A percentile compares a stretch with the other conserved stretches of the same genome.
Conservation (phyloP, 2,329 filamentous ascomycete species). For the Sporothrix pallida region DNA sequence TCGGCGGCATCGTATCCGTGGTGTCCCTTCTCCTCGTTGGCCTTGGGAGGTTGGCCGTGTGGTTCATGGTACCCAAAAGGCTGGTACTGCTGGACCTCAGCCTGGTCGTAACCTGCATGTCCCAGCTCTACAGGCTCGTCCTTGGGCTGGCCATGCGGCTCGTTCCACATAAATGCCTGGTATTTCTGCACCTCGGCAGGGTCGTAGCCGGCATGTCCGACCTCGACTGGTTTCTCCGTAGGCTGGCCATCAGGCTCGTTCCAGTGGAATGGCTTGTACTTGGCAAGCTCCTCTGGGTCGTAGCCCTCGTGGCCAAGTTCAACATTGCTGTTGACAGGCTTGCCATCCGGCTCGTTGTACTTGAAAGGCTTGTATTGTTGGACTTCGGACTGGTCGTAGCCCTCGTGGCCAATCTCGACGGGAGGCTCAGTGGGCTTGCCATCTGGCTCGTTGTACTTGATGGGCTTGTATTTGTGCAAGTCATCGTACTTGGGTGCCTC, state of each 20-base stretch:
- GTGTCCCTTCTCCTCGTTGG: constrained; percentile 16
- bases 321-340: constrained; percentile 23
- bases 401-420: constrained; percentile 40
- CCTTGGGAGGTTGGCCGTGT: constrained; percentile 37
- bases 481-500: constrained; percentile 32
- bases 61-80: constrained; percentile 45
- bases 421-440: constrained; percentile 35
- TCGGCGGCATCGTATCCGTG: constrained; percentile 34
- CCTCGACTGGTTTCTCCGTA: constrained; percentile 34
- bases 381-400: constrained; percentile 35
- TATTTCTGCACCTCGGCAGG: constrained; percentile 37
- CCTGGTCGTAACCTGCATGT: constrained; percentile 43
- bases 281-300: constrained; percentile 35
- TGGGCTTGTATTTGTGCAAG: constrained; percentile 45
- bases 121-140: constrained; percentile 34
- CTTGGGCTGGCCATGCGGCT: constrained; percentile 39
- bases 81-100: constrained; percentile 39
- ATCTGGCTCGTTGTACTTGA: constrained; percentile 37
- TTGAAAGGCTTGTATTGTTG: constrained; percentile 38
- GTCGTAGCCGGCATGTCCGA: constrained; percentile 39
- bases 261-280: constrained; percentile 45
- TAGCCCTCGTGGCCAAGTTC: constrained; percentile 29
- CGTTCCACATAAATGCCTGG: constrained; percentile 39
- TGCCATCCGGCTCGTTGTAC: constrained; percentile 40
- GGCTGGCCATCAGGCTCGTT: constrained; percentile 44